Percentiles rank a stretch among this genome's conserved stretches.
phyloP scores from a whole-genome alignment of 768 basidiomycete genomes.

The Pisolithus albus region DNA sequence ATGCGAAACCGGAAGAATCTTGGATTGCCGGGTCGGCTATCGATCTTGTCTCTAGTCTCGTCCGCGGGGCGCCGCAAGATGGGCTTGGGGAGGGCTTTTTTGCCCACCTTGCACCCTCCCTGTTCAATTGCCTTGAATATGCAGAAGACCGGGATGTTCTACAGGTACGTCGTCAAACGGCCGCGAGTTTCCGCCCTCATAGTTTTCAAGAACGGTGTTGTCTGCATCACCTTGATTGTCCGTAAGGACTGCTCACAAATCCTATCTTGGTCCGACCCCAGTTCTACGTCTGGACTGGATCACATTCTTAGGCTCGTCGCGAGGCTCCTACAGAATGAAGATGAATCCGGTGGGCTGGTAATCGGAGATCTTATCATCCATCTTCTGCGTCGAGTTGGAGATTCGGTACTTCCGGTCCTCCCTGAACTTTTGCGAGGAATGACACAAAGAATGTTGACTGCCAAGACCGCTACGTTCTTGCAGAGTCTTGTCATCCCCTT shows the following conservation, averaged over 20 bases:
- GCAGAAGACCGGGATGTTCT: constrained; percentile 85
- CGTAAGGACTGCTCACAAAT: constrained; percentile 84
- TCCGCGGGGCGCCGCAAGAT: constrained; percentile 54
- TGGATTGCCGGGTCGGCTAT: constrained; percentile 78
- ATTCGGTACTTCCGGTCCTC: constrained; percentile 74
- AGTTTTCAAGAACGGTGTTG: constrained; percentile 64
- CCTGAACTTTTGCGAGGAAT: constrained; percentile 84
- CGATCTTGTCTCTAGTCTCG: constrained; percentile 69
- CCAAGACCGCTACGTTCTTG: constrained; percentile 86
- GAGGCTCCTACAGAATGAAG: constrained; percentile 66
- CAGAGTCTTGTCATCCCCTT: constrained; percentile 93
- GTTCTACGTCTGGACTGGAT: constrained; percentile 69
- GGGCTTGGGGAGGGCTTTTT: constrained; percentile 82
- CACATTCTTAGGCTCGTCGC: constrained; percentile 71
- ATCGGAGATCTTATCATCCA: constrained; percentile 96
- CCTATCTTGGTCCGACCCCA: constrained; percentile 62
- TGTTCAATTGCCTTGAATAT: constrained; percentile 61
- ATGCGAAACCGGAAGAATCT: constrained; percentile 53
- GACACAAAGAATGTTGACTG: constrained; percentile 70
- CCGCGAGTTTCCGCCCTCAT: not conserved
- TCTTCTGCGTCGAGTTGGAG: constrained; percentile 76
- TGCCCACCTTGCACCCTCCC: constrained; percentile 57
- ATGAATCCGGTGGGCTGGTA: constrained; percentile 88
- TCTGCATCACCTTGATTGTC: constrained; percentile 74
- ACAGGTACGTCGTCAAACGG: constrained; percentile 42